A percentile compares a stretch with the other conserved stretches of the same genome.
These are phyloP conservation scores for Cenococcum geophilum DNA, from an alignment of 495 filamentous ascomycete species.

Conservation along the genomic window DNA sequence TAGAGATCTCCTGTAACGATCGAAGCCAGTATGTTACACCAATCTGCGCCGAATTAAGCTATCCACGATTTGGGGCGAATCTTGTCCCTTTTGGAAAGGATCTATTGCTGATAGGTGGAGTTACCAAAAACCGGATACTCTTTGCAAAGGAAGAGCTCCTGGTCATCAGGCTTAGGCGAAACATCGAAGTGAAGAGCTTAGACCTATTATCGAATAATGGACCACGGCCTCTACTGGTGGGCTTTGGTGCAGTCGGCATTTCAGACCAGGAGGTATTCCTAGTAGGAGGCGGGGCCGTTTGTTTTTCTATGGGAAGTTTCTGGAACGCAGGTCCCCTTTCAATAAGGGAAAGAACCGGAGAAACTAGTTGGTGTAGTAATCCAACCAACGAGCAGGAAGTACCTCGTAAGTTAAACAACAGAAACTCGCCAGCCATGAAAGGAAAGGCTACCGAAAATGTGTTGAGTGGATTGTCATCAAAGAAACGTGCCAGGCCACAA, in stretches of 20 bases:
- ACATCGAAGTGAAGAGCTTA: constrained; percentile 4
- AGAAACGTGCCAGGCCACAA: background rate
- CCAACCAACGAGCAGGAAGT: too few relatives aligned
- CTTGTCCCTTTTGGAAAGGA: constrained; percentile 42
- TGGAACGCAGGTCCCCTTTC: constrained; percentile 57
- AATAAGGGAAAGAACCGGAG: constrained; percentile 16
- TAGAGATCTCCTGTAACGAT: constrained; percentile 18
- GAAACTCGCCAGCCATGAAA: too few relatives aligned
- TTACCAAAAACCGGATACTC: constrained; percentile 32
- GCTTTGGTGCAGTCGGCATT: constrained; percentile 47
- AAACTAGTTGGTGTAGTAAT: too few relatives aligned
- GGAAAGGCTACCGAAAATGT: too few relatives aligned
- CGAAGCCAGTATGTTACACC: constrained; percentile 12
- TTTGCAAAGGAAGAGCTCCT: constrained; percentile 29
- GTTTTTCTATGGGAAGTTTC: constrained; percentile 79
- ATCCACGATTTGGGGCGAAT: constrained; percentile 41
- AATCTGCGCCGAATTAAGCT: constrained; percentile 35
- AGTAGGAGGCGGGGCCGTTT: constrained; percentile 76
- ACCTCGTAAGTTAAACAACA: too few relatives aligned
- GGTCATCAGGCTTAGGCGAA: constrained; percentile 5
- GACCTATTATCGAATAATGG: background rate
- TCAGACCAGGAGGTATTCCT: constrained; percentile 49
- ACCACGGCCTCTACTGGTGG: constrained; percentile 57
- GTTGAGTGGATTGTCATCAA: background rate
- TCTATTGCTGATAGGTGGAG: constrained; percentile 49